These are phyloP conservation scores for Furcasterigmium sp. DNA, from an alignment of 2,329 filamentous ascomycete species.

Conservation along the genomic window DNA sequence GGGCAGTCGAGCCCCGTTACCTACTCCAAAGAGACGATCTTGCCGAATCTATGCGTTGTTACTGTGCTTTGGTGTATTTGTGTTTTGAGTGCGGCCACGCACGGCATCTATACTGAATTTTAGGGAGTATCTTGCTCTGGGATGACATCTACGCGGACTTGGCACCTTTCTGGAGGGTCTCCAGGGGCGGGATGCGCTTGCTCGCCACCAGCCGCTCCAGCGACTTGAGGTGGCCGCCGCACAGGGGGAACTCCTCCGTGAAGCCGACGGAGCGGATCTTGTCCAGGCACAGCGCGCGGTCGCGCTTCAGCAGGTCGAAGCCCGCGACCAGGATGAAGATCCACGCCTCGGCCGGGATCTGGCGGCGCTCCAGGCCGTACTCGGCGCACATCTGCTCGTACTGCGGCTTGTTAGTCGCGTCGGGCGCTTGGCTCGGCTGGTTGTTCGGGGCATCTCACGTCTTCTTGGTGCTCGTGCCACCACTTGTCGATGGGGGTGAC, in stretches of 20 bases:
- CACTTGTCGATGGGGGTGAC: slow-evolving; percentile 1
- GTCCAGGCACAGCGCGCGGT: slow-evolving; percentile 4
- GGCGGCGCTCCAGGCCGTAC: slow-evolving; percentile 1
- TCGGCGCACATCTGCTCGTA: slow-evolving; percentile 4
- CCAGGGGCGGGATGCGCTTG: not conserved
- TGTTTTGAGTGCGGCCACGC: no score
- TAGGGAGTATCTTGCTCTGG: no score
- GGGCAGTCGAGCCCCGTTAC: no score
- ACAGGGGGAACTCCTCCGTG: slow-evolving; percentile 1
- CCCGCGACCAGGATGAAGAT: slow-evolving; percentile 2
- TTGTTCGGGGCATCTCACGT: no score
- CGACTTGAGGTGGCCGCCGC: slow-evolving; percentile 1
- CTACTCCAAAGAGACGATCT: no score
- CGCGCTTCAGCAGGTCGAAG: slow-evolving; percentile 1
- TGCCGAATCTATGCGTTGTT: no score
- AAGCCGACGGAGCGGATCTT: slow-evolving; percentile 6
- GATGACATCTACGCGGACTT: no score
- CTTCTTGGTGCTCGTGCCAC: slow-evolving; percentile 3
- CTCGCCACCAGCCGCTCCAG: slow-evolving; percentile 1
- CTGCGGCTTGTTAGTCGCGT: no score
- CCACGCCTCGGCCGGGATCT: slow-evolving; percentile 5
- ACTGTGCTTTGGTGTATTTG: no score
- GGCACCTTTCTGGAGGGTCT: not conserved
- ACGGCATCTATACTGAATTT: no score
- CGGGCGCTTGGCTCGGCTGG: no score